Conservation (phyloP, 2,329 filamentous ascomycete genomes). For the Arthrobotrys entomopaga region DNA sequence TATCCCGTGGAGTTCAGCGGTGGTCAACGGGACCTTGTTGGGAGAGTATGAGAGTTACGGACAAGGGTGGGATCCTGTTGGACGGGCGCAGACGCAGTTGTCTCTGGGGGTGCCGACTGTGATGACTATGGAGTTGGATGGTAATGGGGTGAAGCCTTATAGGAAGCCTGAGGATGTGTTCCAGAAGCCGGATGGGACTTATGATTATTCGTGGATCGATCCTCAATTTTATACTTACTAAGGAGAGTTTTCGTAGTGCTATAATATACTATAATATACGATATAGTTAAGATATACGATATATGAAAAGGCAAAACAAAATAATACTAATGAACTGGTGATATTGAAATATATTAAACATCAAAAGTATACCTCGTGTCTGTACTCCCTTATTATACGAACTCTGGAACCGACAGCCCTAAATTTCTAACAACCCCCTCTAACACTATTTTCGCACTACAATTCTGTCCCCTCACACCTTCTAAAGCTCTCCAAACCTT, state of each 20-base stretch:
- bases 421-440: conserved; percentile 12
- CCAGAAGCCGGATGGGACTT: conserved; percentile 64
- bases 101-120: conserved; percentile 36
- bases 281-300: not conserved
- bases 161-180: conserved; percentile 64
- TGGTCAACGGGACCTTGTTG: conserved; percentile 67
- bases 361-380: not conserved
- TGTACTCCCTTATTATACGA: not conserved
- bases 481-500: conserved; percentile 30
- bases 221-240: conserved; percentile 41
- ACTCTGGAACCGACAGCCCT: conserved; percentile 4
- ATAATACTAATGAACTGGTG: not conserved
- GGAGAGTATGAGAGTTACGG: conserved; percentile 68
- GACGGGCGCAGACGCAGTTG: conserved; percentile 59
- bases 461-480: not conserved
- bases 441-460: not conserved
- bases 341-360: not conserved
- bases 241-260: not conserved
- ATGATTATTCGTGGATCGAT: conserved; percentile 67
- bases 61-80: conserved; percentile 68
- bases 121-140: conserved; percentile 66
- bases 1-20: conserved; percentile 66
- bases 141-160: conserved; percentile 62
- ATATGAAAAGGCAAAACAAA: not conserved
- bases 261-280: not conserved